phyloP scores from a whole-genome alignment of 1,139 yeast genomes.

The Debaryomyces fabryi region DNA sequence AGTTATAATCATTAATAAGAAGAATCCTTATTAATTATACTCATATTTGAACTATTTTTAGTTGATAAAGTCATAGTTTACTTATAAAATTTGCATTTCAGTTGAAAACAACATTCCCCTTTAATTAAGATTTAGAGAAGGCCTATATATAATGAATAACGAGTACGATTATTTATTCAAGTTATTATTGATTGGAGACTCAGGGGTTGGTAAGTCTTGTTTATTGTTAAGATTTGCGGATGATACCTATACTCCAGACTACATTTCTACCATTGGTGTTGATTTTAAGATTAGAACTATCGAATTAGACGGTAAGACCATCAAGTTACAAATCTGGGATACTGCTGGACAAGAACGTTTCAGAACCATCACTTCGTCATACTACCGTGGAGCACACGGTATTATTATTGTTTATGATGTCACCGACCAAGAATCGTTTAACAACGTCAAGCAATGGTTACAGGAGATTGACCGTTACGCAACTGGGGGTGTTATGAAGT shows the following conservation, averaged over 20 bases:
- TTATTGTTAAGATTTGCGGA: slow-evolving; percentile 93
- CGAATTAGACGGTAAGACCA: slow-evolving; percentile 94
- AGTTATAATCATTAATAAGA: neutral
- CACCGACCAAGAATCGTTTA: slow-evolving; percentile 96
- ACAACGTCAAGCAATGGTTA: slow-evolving; percentile 97
- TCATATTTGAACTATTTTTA: slow-evolving; percentile 4
- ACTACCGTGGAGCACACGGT: slow-evolving; percentile 98
- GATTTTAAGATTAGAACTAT: slow-evolving; percentile 98
- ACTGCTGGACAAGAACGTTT: slow-evolving; percentile 99
- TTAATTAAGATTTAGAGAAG: slow-evolving; percentile 2
- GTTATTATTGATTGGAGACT: slow-evolving; percentile 91
- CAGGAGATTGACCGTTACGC: slow-evolving; percentile 99
- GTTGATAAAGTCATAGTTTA: slow-evolving; percentile 2
- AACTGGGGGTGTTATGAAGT: slow-evolving; percentile 94
- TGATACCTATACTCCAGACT: slow-evolving; percentile 95
- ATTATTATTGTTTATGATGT: slow-evolving; percentile 97
- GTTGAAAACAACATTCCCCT: slow-evolving; percentile 5
- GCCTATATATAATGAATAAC: slow-evolving; percentile 56
- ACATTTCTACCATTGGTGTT: slow-evolving; percentile 96
- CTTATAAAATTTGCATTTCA: slow-evolving; percentile 5
- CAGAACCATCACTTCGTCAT: slow-evolving; percentile 95
- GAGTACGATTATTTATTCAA: slow-evolving; percentile 97
- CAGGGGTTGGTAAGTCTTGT: slow-evolving; percentile 98
- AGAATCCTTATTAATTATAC: slow-evolving; percentile 2
- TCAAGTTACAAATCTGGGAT: slow-evolving; percentile 98